phyloP scores from a whole-genome alignment of 2,329 filamentous ascomycete species.

The Talaromyces sp. region DNA sequence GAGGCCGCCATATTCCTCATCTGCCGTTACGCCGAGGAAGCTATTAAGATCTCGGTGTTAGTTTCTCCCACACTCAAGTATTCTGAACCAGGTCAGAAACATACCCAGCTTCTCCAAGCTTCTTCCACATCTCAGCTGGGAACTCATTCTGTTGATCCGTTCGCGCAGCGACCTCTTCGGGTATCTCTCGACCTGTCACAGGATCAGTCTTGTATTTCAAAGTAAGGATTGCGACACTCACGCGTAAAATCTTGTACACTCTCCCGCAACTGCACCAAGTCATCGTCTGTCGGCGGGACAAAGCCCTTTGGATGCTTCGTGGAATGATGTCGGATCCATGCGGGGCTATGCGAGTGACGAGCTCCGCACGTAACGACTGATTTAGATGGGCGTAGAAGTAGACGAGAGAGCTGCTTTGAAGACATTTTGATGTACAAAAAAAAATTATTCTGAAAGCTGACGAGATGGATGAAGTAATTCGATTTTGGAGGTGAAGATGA shows the following conservation, averaged over 20 bases:
- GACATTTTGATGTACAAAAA: conserved; percentile 30
- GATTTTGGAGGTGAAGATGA: background rate
- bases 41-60: conserved; percentile 36
- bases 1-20: conserved; percentile 85
- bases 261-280: conserved; percentile 77
- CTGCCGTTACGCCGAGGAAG: conserved; percentile 87
- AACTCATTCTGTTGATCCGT: conserved; percentile 90
- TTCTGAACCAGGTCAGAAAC: background rate
- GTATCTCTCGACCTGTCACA: conserved; percentile 68
- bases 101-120: conserved; percentile 78
- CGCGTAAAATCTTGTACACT: conserved; percentile 82
- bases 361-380: conserved; percentile 6
- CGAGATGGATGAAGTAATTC: background rate
- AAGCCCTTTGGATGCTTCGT: conserved; percentile 64
- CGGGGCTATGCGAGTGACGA: conserved; percentile 11
- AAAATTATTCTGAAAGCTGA: background rate
- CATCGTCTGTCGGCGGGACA: conserved; percentile 63
- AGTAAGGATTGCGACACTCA: conserved; percentile 25
- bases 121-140: conserved; percentile 86
- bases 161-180: conserved; percentile 72
- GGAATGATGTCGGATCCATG: conserved; percentile 14
- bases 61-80: background rate
- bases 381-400: conserved; percentile 26
- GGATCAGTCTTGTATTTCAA: background rate
- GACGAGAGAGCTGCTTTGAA: conserved; percentile 30